Conservation (phyloP, 257 asterid genomes). For the Rhazya stricta region DNA sequence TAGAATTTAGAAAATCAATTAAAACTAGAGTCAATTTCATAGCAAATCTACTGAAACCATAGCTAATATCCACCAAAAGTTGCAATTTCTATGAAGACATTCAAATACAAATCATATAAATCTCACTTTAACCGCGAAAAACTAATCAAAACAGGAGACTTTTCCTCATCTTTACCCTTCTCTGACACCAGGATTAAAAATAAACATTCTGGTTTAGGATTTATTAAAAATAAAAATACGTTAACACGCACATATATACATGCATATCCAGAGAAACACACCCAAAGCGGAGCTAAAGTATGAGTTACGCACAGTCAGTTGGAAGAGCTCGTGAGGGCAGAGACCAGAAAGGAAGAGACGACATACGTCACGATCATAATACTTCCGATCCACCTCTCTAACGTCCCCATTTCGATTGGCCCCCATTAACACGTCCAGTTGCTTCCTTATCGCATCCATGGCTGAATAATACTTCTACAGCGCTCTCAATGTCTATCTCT, state of each 20-base stretch:
- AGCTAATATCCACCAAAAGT: background rate
- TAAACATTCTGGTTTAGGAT: background rate
- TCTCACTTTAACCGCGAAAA: background rate
- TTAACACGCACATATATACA: background rate
- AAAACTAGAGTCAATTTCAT: background rate
- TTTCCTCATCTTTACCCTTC: background rate
- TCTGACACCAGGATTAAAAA: background rate
- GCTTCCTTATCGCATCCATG: constrained; percentile 93
- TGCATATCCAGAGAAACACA: background rate
- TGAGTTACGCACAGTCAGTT: constrained; percentile 58
- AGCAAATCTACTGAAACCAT: background rate
- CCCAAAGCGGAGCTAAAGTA: background rate
- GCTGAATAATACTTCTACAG: constrained; percentile 5
- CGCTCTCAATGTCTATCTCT: background rate
- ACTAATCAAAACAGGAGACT: background rate
- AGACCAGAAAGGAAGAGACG: constrained; percentile 90
- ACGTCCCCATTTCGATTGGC: constrained; percentile 90
- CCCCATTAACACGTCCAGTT: constrained; percentile 86
- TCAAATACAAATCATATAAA: background rate
- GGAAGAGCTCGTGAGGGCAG: constrained; percentile 92
- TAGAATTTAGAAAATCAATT: background rate
- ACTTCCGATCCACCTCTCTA: constrained; percentile 73
- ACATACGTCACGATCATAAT: constrained; percentile 89
- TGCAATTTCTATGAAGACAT: background rate
- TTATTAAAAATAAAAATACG: background rate